These are phyloP conservation scores for Piper betle DNA, from an alignment of 164 flowering plant species.

Conservation along the genomic window DNA sequence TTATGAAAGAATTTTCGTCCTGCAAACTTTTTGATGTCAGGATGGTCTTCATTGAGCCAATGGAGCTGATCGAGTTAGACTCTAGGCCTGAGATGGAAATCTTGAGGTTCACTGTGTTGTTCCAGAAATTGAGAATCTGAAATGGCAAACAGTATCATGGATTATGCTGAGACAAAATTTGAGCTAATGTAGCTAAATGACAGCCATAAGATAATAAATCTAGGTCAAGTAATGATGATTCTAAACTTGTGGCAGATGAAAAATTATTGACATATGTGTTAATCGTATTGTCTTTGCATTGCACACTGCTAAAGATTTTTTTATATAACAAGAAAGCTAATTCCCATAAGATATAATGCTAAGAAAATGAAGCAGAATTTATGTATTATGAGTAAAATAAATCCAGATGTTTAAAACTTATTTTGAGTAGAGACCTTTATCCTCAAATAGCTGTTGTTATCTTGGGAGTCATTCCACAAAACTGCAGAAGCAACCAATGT, in stretches of 20 bases:
- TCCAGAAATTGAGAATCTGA: conserved; percentile 77
- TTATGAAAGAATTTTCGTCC: conserved; percentile 78
- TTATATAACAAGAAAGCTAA: no score
- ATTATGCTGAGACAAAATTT: no score
- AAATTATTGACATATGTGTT: no score
- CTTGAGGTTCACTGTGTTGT: conserved; percentile 36
- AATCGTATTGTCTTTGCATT: no score
- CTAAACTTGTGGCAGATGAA: no score
- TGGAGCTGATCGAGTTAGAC: conserved; percentile 17
- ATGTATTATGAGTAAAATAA: background rate
- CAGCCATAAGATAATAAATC: no score
- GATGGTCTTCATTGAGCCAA: conserved; percentile 40
- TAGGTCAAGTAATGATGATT: no score
- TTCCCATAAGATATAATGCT: no score
- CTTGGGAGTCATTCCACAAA: conserved; percentile 29
- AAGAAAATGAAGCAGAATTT: background rate
- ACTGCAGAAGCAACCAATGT: conserved; percentile 65
- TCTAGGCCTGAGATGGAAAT: conserved; percentile 42
- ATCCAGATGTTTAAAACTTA: background rate
- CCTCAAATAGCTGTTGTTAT: conserved; percentile 23
- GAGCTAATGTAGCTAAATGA: no score
- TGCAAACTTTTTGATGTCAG: conserved; percentile 43
- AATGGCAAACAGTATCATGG: no score
- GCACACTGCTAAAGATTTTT: no score
- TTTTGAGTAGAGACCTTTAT: conserved; percentile 40